A percentile compares a stretch with the other conserved stretches of the same genome.
Evolutionary conservation across 495 filamentous ascomycete genomes (phyloP).

Genomic region (Penicillium canescens): DNA sequence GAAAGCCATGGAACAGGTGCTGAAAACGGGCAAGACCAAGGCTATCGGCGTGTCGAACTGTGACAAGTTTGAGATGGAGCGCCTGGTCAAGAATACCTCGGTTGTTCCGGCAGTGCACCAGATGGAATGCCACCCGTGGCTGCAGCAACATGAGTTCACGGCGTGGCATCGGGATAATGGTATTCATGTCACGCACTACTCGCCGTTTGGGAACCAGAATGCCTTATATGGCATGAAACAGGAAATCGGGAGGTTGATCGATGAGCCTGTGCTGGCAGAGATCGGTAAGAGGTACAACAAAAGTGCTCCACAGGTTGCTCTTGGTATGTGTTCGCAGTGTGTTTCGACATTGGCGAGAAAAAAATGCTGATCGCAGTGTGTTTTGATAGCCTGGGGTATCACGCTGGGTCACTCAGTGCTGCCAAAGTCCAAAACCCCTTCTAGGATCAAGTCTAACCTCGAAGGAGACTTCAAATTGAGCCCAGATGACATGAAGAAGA

Average conservation of each 20-base stretch:
- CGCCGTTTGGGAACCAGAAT: conserved; percentile 73
- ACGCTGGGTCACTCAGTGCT: conserved; percentile 63
- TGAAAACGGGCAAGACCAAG: conserved; percentile 54
- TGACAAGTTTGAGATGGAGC: conserved; percentile 65
- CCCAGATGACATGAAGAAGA: conserved; percentile 52
- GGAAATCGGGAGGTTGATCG: conserved; percentile 55
- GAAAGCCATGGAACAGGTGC: conserved; percentile 63
- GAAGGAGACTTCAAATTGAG: conserved; percentile 60
- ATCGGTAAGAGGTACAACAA: conserved; percentile 66
- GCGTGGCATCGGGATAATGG: conserved; percentile 55
- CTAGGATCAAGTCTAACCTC: conserved; percentile 56
- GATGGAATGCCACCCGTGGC: conserved; percentile 60
- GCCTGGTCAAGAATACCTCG: conserved; percentile 57
- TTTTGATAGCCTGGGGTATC: conserved; percentile 61
- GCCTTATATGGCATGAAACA: conserved; percentile 53
- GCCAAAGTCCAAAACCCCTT: conserved; percentile 62
- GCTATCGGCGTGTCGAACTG: conserved; percentile 82
- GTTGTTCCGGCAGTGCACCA: conserved; percentile 68
- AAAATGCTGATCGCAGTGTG: neutral
- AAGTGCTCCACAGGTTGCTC: conserved; percentile 59
- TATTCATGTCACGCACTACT: conserved; percentile 66
- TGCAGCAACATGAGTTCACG: conserved; percentile 60
- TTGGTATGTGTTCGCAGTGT: conserved; percentile 47
- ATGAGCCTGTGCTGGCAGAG: conserved; percentile 59
- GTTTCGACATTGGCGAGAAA: too few relatives aligned